These are phyloP conservation scores for Aspergillus calidoustus DNA, from an alignment of 2,329 filamentous ascomycete species.

Conservation along the genomic window DNA sequence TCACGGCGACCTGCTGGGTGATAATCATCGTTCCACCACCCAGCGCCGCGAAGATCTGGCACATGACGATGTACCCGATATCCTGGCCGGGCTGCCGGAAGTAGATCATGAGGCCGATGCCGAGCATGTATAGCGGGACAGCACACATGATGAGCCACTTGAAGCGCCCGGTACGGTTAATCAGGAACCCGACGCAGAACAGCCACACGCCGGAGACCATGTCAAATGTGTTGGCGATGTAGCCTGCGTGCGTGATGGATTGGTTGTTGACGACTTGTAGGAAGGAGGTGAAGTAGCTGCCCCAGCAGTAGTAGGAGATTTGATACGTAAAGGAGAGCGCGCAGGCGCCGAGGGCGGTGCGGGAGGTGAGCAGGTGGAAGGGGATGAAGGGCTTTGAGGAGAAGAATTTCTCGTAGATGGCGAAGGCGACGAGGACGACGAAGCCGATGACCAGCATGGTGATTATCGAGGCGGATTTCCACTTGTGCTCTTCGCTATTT, in stretches of 20 bases:
- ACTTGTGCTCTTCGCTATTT: conserved; percentile 40
- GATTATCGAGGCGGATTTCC: conserved; percentile 53
- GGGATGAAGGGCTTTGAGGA: conserved; percentile 60
- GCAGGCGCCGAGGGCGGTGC: conserved; percentile 27
- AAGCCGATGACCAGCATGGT: conserved; percentile 59
- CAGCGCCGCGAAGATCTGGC: conserved; percentile 63
- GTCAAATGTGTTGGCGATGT: conserved; percentile 56
- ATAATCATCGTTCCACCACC: conserved; percentile 60
- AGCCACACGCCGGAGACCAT: conserved; percentile 60
- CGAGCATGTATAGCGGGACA: conserved; percentile 60
- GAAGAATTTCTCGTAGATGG: conserved; percentile 56
- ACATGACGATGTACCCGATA: conserved; percentile 62
- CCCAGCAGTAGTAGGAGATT: conserved; percentile 27
- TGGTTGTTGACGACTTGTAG: conserved; percentile 32
- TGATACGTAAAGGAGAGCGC: conserved; percentile 35
- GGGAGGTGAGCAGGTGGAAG: conserved; percentile 49
- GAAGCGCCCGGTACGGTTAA: conserved; percentile 57
- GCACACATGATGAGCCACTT: conserved; percentile 59
- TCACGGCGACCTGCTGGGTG: conserved; percentile 58
- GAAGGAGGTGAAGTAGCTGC: conserved; percentile 29
- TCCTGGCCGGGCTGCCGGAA: conserved; percentile 54
- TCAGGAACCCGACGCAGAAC: conserved; percentile 57
- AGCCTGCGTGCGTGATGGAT: conserved; percentile 37
- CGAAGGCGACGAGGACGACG: conserved; percentile 57
- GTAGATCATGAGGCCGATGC: conserved; percentile 60